Percentiles rank a stretch among this genome's conserved stretches.
These are phyloP conservation scores for Erodium trifolium DNA, from an alignment of 441 rosid genomes.

Conservation along the genomic window DNA sequence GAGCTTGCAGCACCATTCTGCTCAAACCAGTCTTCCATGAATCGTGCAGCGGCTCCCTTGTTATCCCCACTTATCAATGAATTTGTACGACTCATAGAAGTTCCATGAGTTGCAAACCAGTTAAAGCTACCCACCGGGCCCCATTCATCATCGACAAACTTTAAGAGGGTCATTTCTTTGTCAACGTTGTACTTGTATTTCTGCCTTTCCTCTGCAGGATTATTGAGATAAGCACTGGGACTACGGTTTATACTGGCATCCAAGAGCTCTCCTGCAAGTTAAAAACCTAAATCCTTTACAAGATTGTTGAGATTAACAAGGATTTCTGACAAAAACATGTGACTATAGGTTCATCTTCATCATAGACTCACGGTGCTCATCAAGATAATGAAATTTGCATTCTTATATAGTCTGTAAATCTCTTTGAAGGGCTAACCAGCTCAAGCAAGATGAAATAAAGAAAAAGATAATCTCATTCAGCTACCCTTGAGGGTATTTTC, in stretches of 20 bases:
- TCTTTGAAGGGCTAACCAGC: neutral
- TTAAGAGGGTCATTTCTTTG: slow-evolving; percentile 88
- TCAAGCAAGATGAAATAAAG: too few species aligned
- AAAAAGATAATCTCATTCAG: too few species aligned
- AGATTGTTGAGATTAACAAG: neutral
- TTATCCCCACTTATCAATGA: slow-evolving; percentile 92
- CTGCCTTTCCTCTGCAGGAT: slow-evolving; percentile 59
- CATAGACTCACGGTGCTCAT: slow-evolving; percentile 1
- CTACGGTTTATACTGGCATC: slow-evolving; percentile 89
- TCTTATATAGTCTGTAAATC: neutral
- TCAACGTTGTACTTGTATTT: slow-evolving; percentile 72
- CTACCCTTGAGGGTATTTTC: too few species aligned
- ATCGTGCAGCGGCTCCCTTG: slow-evolving; percentile 91
- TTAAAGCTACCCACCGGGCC: slow-evolving; percentile 93
- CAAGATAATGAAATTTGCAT: neutral
- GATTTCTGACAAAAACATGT: neutral
- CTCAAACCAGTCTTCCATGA: slow-evolving; percentile 92
- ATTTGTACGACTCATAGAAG: slow-evolving; percentile 95
- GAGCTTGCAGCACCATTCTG: slow-evolving; percentile 32
- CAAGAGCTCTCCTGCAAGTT: slow-evolving; percentile 64
- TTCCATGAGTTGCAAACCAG: slow-evolving; percentile 97
- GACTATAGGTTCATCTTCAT: neutral
- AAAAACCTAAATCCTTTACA: neutral
- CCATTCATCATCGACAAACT: slow-evolving; percentile 86
- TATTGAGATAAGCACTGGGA: slow-evolving; percentile 90